These are phyloP conservation scores for Pseudozyma hubeiensis DNA, from an alignment of 1,284 basidiomycete genomes.

Conservation along the genomic window DNA sequence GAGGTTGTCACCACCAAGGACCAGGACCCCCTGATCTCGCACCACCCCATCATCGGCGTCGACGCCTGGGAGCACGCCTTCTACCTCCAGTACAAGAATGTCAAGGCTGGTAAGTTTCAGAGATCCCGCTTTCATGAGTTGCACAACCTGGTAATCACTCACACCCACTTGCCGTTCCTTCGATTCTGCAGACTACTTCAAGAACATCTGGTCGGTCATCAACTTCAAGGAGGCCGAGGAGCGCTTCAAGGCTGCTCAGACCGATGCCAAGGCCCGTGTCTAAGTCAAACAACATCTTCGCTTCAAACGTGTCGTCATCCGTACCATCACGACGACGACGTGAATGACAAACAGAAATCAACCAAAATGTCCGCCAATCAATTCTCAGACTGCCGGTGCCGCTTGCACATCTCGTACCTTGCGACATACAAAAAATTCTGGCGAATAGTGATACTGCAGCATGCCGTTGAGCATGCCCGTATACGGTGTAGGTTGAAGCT, in stretches of 20 bases:
- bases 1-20: constrained; percentile 87
- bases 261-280: constrained; percentile 51
- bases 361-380: background rate
- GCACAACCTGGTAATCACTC: background rate
- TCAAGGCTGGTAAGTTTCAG: constrained; percentile 38
- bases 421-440: constrained; percentile 69
- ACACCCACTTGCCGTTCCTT: background rate
- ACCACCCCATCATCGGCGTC: constrained; percentile 90
- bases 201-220: constrained; percentile 68
- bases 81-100: constrained; percentile 67
- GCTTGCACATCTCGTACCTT: constrained; percentile 57
- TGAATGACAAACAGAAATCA: constrained; percentile 16
- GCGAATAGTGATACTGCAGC: constrained; percentile 88
- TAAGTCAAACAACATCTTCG: constrained; percentile 7
- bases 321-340: constrained; percentile 5
- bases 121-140: background rate
- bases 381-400: constrained; percentile 46
- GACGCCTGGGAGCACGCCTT: constrained; percentile 93
- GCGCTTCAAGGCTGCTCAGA: constrained; percentile 62
- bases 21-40: constrained; percentile 91
- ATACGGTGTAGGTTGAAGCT: constrained; percentile 82
- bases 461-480: constrained; percentile 85
- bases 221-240: constrained; percentile 69
- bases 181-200: constrained; percentile 60
- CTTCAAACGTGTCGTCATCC: constrained; percentile 12